A percentile compares a stretch with the other conserved stretches of the same genome.
These are phyloP conservation scores for grape (Vitis vinifera) DNA, from an alignment of 164 flowering plant species.

Conservation along the genomic window ASM3070453v1 NC_081810.1:5144501-5145000, in stretches of 20 bases:
- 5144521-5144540: too few relatives aligned
- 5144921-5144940: conserved; percentile 17
- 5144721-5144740: background rate
- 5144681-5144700: conserved; percentile 37
- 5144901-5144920: background rate
- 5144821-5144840: background rate
- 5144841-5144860: background rate
- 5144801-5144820: too few relatives aligned
- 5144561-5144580: too few relatives aligned
- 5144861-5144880: background rate
- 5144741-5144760: background rate
- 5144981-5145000: conserved; percentile 26
- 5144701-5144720: conserved; percentile 16
- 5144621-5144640: too few relatives aligned
- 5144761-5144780: background rate
- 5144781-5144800: too few relatives aligned
- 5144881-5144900: background rate
- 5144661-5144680: conserved; percentile 1
- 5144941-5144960: background rate
- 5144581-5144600: too few relatives aligned
- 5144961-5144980: conserved; percentile 26
- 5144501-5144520: too few relatives aligned
- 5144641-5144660: too few relatives aligned
- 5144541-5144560: too few relatives aligned
- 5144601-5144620: too few relatives aligned